Evolutionary conservation across 495 filamentous ascomycete species (phyloP).

Genomic region (Trichocladium uniseriatum): DNA sequence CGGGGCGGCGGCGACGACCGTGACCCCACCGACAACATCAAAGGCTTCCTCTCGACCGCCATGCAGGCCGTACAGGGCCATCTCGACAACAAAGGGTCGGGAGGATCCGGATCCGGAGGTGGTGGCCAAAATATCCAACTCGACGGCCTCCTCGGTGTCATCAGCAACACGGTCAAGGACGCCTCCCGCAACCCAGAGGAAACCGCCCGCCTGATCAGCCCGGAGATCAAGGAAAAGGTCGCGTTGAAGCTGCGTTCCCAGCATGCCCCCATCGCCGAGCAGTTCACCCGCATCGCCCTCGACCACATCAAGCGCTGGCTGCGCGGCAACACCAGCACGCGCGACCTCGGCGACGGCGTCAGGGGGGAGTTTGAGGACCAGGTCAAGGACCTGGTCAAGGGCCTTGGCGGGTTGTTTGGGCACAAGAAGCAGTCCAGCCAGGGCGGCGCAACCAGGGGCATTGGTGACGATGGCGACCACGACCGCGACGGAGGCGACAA

Average conservation of each 20-base stretch:
- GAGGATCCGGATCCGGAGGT: too few species aligned
- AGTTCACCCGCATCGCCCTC: constrained; percentile 28
- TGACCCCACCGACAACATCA: constrained; percentile 7
- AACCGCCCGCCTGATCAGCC: constrained; percentile 26
- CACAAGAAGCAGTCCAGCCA: constrained; percentile 17
- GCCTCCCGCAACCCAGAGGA: constrained; percentile 27
- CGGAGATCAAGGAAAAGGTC: constrained; percentile 29
- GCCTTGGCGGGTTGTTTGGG: constrained; percentile 25
- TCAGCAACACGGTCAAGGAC: constrained; percentile 28
- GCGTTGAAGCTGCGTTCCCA: constrained; percentile 21
- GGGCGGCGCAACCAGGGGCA: constrained; percentile 12
- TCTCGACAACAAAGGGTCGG: constrained; percentile 11
- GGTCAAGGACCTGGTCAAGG: constrained; percentile 30
- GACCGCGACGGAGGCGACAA: constrained; percentile 11
- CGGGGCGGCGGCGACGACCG: neutral
- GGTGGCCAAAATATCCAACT: constrained; percentile 21
- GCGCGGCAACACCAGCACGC: constrained; percentile 25
- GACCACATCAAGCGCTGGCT: constrained; percentile 30
- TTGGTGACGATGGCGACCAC: neutral
- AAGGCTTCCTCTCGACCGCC: constrained; percentile 25
- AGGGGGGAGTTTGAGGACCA: constrained; percentile 30
- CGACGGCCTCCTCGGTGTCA: constrained; percentile 25
- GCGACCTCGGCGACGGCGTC: constrained; percentile 28
- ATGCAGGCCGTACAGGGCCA: constrained; percentile 24
- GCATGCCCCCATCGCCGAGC: constrained; percentile 26